phyloP scores from a whole-genome alignment of 805 yeast species.

The Candida ulmi region DNA sequence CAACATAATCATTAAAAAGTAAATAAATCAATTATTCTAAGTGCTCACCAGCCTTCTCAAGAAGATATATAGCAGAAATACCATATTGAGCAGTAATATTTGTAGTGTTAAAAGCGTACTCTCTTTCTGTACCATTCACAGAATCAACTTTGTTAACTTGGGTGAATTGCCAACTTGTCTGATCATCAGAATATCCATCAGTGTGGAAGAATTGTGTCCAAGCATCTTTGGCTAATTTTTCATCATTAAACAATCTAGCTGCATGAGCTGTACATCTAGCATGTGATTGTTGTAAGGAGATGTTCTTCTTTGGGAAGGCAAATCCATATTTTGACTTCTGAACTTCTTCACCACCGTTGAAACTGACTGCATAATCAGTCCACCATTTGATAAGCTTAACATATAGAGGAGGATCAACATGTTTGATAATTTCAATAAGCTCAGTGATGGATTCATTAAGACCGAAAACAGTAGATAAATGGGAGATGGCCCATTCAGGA shows the following conservation, averaged over 20 bases:
- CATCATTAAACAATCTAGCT: constrained; percentile 1
- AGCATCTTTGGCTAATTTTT: constrained; percentile 2
- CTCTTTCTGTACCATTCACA: background rate
- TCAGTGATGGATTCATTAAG: constrained; percentile 6
- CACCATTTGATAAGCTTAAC: constrained; percentile 4
- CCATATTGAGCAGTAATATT: constrained; percentile 2
- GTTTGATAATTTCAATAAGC: constrained; percentile 3
- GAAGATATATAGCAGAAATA: background rate
- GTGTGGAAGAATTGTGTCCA: constrained; percentile 9
- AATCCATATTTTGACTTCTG: constrained; percentile 1
- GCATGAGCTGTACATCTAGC: constrained; percentile 10
- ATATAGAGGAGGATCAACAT: background rate
- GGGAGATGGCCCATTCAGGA: constrained; percentile 7
- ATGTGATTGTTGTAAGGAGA: constrained; percentile 7
- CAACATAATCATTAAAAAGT: no score
- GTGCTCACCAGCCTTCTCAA: background rate
- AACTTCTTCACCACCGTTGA: constrained; percentile 1
- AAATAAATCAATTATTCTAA: no score
- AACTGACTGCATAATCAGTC: constrained; percentile 8
- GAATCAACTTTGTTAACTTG: background rate
- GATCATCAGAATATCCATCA: constrained; percentile 3
- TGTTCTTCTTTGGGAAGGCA: constrained; percentile 4
- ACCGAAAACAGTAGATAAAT: constrained; percentile 9
- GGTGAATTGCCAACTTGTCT: background rate
- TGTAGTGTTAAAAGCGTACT: background rate